phyloP scores from a whole-genome alignment of 2,329 filamentous ascomycete species.

The Ophiostoma quercus region DNA sequence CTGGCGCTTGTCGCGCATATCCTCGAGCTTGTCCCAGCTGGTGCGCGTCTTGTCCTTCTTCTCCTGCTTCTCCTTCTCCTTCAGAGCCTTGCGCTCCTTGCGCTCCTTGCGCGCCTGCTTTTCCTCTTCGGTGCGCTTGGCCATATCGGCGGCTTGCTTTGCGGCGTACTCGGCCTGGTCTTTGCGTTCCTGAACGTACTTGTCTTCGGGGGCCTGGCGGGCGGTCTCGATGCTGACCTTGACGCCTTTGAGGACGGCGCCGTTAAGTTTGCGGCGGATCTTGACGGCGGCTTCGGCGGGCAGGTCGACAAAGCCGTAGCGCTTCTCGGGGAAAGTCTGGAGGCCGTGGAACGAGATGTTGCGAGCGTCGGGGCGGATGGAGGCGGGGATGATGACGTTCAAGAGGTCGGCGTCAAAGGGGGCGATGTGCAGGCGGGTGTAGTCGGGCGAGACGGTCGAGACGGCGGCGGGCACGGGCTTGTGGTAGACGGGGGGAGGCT shows the following conservation, averaged over 20 bases:
- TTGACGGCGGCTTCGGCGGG: conserved; percentile 80
- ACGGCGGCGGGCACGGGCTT: neutral
- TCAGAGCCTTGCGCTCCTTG: conserved; percentile 23
- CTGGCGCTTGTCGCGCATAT: conserved; percentile 29
- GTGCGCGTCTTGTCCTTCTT: conserved; percentile 28
- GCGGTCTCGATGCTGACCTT: conserved; percentile 85
- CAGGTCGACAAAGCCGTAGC: conserved; percentile 85
- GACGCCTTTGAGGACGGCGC: conserved; percentile 72
- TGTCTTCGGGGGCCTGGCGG: neutral
- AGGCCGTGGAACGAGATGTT: conserved; percentile 85
- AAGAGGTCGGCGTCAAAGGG: conserved; percentile 75
- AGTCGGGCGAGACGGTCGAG: conserved; percentile 26
- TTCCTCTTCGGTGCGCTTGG: conserved; percentile 14
- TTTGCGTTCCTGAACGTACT: neutral
- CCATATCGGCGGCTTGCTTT: neutral
- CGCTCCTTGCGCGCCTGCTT: conserved; percentile 18
- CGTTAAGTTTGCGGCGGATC: conserved; percentile 84
- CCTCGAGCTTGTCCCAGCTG: conserved; percentile 26
- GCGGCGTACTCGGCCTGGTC: neutral
- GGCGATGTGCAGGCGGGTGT: conserved; percentile 74
- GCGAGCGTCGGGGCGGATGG: conserved; percentile 59
- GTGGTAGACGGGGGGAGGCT: conserved; percentile 9
- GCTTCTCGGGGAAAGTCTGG: conserved; percentile 82
- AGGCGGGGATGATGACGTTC: conserved; percentile 63
- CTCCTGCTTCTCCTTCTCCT: conserved; percentile 23